Evolutionary conservation across 2,329 filamentous ascomycete genomes (phyloP).

Genomic region (Ustilaginoidea virens): DNA sequence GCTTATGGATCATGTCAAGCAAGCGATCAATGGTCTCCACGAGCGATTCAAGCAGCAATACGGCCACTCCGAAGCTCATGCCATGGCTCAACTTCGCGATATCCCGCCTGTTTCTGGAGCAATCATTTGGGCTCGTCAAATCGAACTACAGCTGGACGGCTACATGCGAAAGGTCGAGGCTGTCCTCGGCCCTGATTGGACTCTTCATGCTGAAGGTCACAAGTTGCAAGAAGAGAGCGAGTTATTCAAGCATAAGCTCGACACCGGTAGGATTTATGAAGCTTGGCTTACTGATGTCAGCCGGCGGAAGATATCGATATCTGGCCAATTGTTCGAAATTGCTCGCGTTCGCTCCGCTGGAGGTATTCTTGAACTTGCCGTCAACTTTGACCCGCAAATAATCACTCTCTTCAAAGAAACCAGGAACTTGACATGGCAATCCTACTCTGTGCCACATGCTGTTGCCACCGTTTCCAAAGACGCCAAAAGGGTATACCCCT

Average conservation of each 20-base stretch:
- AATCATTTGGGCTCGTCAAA: slow-evolving; percentile 95
- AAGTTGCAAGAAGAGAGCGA: slow-evolving; percentile 85
- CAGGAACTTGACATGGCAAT: slow-evolving; percentile 87
- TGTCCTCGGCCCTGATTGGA: slow-evolving; percentile 89
- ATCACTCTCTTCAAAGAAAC: slow-evolving; percentile 99
- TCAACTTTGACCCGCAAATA: slow-evolving; percentile 95
- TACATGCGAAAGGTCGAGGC: slow-evolving; percentile 99
- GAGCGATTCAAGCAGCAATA: slow-evolving; percentile 99
- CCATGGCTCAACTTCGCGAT: slow-evolving; percentile 94
- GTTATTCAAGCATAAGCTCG: slow-evolving; percentile 89
- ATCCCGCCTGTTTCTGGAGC: slow-evolving; percentile 90
- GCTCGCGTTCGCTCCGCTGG: slow-evolving; percentile 78
- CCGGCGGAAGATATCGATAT: slow-evolving; percentile 76
- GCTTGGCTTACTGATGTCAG: slow-evolving; percentile 89
- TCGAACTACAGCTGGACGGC: slow-evolving; percentile 84
- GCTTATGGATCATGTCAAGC: slow-evolving; percentile 94
- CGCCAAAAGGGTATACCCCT: slow-evolving; percentile 96
- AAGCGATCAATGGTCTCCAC: slow-evolving; percentile 83
- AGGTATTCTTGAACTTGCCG: slow-evolving; percentile 71
- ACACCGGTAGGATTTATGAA: slow-evolving; percentile 86
- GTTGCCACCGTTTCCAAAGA: slow-evolving; percentile 96
- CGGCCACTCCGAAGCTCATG: slow-evolving; percentile 91
- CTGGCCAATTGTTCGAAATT: slow-evolving; percentile 83
- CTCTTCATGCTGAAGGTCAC: slow-evolving; percentile 83
- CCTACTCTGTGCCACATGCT: slow-evolving; percentile 83